phyloP scores from a whole-genome alignment of 179 eudicot genomes.

The Beta lomatogona region DNA sequence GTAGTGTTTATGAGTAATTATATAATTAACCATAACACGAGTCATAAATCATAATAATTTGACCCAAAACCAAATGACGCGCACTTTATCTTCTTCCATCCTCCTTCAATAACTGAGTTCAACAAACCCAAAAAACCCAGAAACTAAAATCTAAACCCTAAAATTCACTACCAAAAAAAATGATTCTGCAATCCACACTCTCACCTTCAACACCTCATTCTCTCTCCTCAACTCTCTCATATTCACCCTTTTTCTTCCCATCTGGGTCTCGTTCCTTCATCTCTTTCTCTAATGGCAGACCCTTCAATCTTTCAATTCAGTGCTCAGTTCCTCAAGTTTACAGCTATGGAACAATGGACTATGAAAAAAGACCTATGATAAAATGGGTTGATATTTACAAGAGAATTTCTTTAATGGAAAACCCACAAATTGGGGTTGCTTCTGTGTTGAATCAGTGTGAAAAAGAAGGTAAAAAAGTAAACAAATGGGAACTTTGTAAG shows the following conservation, averaged over 20 bases:
- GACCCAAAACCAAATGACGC: not conserved
- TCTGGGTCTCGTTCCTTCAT: constrained; percentile 32
- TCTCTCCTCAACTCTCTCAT: constrained; percentile 30
- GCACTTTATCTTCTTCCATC: constrained; percentile 13
- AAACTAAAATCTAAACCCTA: constrained; percentile 22
- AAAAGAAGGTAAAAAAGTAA: constrained; percentile 54
- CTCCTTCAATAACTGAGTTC: not conserved
- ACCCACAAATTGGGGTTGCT: constrained; percentile 48
- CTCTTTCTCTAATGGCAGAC: constrained; percentile 21
- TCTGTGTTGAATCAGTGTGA: constrained; percentile 61
- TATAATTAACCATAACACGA: too few relatives aligned
- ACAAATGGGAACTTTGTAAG: constrained; percentile 78
- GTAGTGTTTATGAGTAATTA: too few relatives aligned
- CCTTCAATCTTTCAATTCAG: constrained; percentile 22
- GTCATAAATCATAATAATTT: too few relatives aligned
- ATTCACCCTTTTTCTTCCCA: constrained; percentile 21
- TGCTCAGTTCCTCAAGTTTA: constrained; percentile 49
- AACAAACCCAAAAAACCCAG: not conserved
- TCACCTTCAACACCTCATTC: constrained; percentile 35
- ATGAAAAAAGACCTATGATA: constrained; percentile 39
- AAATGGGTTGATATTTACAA: constrained; percentile 62
- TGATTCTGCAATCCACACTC: constrained; percentile 60
- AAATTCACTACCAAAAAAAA: constrained; percentile 23
- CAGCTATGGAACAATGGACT: constrained; percentile 45
- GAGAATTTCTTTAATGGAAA: constrained; percentile 45